Conservation (phyloP, 225 moss, liverwort and hornwort species). For the Polytrichum formosum region DNA sequence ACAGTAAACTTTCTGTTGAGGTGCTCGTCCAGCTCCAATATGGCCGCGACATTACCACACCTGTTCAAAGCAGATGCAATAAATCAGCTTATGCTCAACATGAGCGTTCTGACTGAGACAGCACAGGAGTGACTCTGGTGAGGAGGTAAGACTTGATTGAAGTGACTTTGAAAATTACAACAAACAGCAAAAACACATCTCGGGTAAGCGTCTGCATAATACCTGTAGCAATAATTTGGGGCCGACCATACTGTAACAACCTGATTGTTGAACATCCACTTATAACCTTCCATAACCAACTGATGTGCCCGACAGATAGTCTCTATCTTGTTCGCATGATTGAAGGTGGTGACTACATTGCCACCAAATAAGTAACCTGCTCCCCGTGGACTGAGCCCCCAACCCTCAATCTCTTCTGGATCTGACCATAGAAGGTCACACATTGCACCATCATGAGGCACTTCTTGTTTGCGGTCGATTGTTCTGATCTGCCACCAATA, state of each 20-base stretch:
- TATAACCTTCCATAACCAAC: constrained; percentile 99
- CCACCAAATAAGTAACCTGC: constrained; percentile 99
- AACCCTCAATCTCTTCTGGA: constrained; percentile 96
- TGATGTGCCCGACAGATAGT: constrained; percentile 97
- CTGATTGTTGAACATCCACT: constrained; percentile 99
- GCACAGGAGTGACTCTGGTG: too few relatives aligned
- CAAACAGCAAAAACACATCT: not conserved
- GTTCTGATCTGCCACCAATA: constrained; percentile 74
- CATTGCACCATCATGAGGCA: constrained; percentile 99
- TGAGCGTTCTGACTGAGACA: too few relatives aligned
- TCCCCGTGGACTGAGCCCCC: constrained; percentile 98
- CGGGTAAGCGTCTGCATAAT: not conserved
- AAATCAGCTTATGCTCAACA: not conserved
- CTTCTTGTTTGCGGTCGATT: constrained; percentile 98
- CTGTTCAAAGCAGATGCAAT: constrained; percentile 27
- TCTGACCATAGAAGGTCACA: constrained; percentile 99
- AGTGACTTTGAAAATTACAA: not conserved
- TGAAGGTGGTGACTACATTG: constrained; percentile 94
- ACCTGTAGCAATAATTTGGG: constrained; percentile 99
- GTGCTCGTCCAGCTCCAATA: constrained; percentile 94
- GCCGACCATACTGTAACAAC: constrained; percentile 99
- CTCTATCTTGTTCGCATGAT: constrained; percentile 98
- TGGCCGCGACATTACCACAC: constrained; percentile 99
- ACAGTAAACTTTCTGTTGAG: constrained; percentile 87
- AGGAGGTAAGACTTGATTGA: not conserved